Conservation (phyloP, 257 asterid genomes). For the Ajuga chamaepitys region DNA sequence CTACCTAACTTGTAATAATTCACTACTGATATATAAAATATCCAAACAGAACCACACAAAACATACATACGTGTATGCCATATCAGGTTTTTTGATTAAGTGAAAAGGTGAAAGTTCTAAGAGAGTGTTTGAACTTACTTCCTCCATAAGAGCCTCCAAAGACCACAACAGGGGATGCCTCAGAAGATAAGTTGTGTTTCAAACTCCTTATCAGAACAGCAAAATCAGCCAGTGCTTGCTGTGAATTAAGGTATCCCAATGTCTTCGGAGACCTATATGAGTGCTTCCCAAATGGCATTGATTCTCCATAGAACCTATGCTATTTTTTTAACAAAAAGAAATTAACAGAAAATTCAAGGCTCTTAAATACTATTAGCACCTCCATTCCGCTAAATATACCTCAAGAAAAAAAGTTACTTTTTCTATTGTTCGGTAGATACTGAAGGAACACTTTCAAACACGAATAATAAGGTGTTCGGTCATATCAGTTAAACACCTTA, state of each 20-base stretch:
- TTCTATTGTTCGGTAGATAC: no score
- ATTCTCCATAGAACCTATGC: constrained; percentile 82
- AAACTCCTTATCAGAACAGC: constrained; percentile 54
- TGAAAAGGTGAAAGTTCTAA: background rate
- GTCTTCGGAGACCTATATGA: constrained; percentile 52
- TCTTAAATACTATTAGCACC: no score
- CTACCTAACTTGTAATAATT: background rate
- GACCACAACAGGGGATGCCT: constrained; percentile 72
- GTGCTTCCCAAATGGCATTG: constrained; percentile 60
- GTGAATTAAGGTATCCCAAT: constrained; percentile 64
- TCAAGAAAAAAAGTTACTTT: no score
- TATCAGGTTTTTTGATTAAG: background rate
- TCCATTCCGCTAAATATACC: no score
- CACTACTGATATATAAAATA: background rate
- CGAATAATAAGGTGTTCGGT: no score
- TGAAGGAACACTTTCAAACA: no score
- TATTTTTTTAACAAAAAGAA: background rate
- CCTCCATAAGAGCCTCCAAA: constrained; percentile 94
- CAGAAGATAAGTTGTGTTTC: constrained; percentile 64
- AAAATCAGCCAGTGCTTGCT: constrained; percentile 77
- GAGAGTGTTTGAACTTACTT: constrained; percentile 37
- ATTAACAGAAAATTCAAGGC: background rate
- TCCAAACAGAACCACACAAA: background rate
- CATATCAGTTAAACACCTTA: no score
- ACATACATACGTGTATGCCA: background rate